Evolutionary conservation across 164 flowering plant genomes (phyloP).

Genomic region (Tetrastigma voinierianum): DNA sequence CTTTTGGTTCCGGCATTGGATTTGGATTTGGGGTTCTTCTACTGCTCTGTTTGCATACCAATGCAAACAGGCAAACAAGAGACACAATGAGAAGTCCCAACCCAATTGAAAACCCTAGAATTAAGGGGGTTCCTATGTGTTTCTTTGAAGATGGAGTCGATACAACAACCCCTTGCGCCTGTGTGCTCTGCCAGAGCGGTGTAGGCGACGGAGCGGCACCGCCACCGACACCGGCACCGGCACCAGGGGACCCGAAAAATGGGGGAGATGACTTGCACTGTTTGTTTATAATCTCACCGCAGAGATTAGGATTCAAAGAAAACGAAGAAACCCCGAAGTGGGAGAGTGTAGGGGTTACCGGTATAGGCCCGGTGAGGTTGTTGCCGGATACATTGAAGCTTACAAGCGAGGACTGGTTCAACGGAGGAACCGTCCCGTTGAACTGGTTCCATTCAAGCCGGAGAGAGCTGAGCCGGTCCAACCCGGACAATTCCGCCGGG

Average conservation of each 20-base stretch:
- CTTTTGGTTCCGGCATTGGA: no score
- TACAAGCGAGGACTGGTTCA: conserved; percentile 30
- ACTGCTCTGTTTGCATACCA: conserved; percentile 9
- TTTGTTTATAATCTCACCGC: conserved; percentile 37
- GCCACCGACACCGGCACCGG: neutral
- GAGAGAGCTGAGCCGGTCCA: conserved; percentile 27
- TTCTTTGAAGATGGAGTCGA: conserved; percentile 15
- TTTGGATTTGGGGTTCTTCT: neutral
- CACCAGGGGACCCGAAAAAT: conserved; percentile 23
- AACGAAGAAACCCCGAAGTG: conserved; percentile 34
- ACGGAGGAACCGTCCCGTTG: conserved; percentile 32
- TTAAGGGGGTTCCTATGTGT: conserved; percentile 11
- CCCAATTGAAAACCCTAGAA: conserved; percentile 24
- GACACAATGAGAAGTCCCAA: conserved; percentile 2
- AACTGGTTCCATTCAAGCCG: conserved; percentile 30
- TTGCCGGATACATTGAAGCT: conserved; percentile 37
- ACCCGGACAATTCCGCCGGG: conserved; percentile 14
- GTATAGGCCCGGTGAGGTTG: conserved; percentile 35
- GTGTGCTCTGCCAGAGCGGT: conserved; percentile 22
- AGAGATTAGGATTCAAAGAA: conserved; percentile 26
- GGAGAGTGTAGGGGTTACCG: conserved; percentile 31
- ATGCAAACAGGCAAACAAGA: conserved; percentile 8
- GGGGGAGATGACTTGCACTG: conserved; percentile 24
- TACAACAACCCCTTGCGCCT: conserved; percentile 18
- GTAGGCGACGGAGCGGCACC: conserved; percentile 11